These are phyloP conservation scores for Mollisia scopiformis DNA, from an alignment of 2,329 filamentous ascomycete genomes.

Conservation along the genomic window DNA sequence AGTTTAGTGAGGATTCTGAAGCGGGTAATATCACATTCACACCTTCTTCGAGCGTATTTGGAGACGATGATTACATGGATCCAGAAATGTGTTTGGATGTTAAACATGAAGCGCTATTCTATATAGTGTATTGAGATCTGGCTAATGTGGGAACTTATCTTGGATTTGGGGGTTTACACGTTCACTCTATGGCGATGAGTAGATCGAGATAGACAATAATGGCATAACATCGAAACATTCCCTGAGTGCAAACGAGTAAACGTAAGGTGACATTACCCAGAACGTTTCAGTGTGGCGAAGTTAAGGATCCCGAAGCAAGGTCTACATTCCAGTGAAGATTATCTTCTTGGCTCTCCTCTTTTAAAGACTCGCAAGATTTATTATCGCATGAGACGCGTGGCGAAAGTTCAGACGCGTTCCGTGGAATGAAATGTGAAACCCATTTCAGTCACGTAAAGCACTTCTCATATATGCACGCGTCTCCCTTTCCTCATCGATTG, in stretches of 20 bases:
- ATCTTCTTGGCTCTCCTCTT: background rate
- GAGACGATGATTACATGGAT: background rate
- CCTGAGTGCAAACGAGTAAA: no score
- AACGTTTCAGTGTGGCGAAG: no score
- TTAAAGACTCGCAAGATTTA: background rate
- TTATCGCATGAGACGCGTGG: background rate
- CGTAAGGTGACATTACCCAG: no score
- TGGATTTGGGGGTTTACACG: no score
- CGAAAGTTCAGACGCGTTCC: background rate
- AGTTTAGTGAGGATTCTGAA: background rate
- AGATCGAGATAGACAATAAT: no score
- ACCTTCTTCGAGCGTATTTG: background rate
- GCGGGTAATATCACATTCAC: background rate
- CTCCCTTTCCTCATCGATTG: background rate
- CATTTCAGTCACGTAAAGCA: background rate
- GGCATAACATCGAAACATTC: no score
- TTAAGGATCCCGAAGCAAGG: background rate
- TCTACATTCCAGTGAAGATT: no score
- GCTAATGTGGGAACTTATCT: no score
- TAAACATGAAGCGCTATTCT: no score
- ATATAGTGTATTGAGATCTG: no score
- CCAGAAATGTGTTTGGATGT: background rate
- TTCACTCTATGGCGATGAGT: no score
- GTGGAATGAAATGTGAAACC: background rate
- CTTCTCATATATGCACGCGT: background rate